Base-by-base conservation (phyloP, 2,329 filamentous ascomycete genomes). In the Phialophora chinensis region DNA sequence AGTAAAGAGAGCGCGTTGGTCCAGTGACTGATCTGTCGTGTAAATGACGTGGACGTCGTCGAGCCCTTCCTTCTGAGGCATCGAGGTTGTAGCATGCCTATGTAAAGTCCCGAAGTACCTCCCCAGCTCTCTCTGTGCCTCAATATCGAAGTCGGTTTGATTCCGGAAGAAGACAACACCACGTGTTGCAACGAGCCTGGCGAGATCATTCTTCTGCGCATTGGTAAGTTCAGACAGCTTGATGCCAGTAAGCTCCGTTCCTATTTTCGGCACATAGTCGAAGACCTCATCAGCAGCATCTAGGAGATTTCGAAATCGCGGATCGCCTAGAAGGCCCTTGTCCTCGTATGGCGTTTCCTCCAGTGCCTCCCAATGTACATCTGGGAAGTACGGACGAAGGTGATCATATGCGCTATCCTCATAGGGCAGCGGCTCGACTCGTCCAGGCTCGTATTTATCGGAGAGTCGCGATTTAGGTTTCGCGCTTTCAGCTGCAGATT, bases 161-260 rank as follows among this genome's bases (percentile, higher is more conserved):
- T 85, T 83, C 20, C 88, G 84, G 78, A 91, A 90, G 78, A 91
- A 90, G 25, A 90, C 87, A 3, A 91, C 88, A 8, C 88, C 88
- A 0, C 89, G 85, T 65, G 86, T 85, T 0, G 88, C 90, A 68
- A 91, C 85, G 1, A 86, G 89, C 66, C 90, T 87, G 27, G 88
- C 89, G 0, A 91, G 79, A 71, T 91, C 89, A 0, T 86, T 83
- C 25, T 91, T 75, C n/a, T 90, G 78, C 53, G 88, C 85, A 65
- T 91, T 88, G 2, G 79, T 80, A 12, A 84, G 78, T 35, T 79
- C 75, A 72, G 77, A 82, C 60, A 85, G 72, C 65, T 84, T 83
- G 53, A 85, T 73, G 38, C 79, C 79, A 66, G 78, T 74, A 55
- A 82, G 65, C n/a, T 80, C 71, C 60, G 75, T 79, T 64, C 80